Evolutionary conservation across 352 stramenopile genomes (phyloP), one percentile per base, ranked within the genome.

Genomic region (Phytophthora idaei): DNA sequence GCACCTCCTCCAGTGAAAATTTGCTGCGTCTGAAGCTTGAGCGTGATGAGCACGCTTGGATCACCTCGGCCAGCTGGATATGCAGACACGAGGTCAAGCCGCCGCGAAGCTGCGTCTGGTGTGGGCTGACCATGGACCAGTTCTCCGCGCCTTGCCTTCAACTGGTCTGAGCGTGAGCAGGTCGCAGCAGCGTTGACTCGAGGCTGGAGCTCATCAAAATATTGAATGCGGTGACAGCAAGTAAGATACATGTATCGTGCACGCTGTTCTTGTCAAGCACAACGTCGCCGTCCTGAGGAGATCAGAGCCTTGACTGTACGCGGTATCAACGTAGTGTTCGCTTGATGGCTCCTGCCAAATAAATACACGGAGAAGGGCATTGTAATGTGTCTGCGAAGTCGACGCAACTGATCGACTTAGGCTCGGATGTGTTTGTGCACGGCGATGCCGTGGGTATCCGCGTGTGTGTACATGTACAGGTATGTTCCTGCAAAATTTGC

Each of bases 1-100:
- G 12, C 52, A 11, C 39, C 42, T 54, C 17, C 1, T 31, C 14
- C 44, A 64, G 28, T 50, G 57, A 69, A 58, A 49, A 44, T 49
- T 64, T 54, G 29, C 39, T 36, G 51, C 29, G 25, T 12, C 25
- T 15, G 17, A 58, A 41, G 36, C 12, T 54, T 64, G 55, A 69
- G 25, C 29, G 39, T 55, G 39, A 63, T 27, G 5, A 57, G 37
- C 48, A 50, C 44, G 62, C 31, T 36, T 52, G 62, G 61, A 57
- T 68, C 61, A 63, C 52, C 27, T 51, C 10, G 61, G 10, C 48
- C 63, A 71, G 56, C 36, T 67, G 57, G 41, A 36, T 65, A 45
- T 36, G 27, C 25, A 60, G 27, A 49, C 57, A 44, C 28, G 17
- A 57, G 21, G 14, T 49, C 44, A 62, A 55, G 44, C 42, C 37